Evolutionary conservation across 441 rosid genomes (phyloP).

Genomic region (Brassica hybrid): DNA sequence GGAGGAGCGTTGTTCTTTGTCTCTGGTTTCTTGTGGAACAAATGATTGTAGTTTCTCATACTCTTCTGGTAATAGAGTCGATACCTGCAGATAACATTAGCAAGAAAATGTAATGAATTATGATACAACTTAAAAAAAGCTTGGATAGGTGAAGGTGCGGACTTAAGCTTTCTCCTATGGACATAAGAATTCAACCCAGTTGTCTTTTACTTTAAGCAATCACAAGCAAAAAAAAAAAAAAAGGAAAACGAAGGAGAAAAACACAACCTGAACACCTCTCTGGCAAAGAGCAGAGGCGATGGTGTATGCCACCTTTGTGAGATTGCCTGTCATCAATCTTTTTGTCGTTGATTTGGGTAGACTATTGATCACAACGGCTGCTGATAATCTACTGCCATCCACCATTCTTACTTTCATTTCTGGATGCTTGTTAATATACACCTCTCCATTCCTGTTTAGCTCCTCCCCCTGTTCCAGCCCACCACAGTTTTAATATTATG

Average conservation of each 20-base stretch:
- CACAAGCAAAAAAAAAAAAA: not conserved
- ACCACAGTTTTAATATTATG: conserved; percentile 6
- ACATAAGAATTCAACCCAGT: not conserved
- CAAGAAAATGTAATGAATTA: not conserved
- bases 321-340: conserved; percentile 47
- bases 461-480: conserved; percentile 46
- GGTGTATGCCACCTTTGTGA: conserved; percentile 49
- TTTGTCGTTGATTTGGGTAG: conserved; percentile 42
- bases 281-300: conserved; percentile 45
- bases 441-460: conserved; percentile 46
- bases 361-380: conserved; percentile 47
- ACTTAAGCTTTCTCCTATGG: too few relatives aligned
- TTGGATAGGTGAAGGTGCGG: not conserved
- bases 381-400: conserved; percentile 55
- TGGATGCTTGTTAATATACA: conserved; percentile 45
- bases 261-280: conserved; percentile 33
- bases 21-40: conserved; percentile 2
- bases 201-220: not conserved
- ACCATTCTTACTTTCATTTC: conserved; percentile 49
- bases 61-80: not conserved
- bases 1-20: not conserved
- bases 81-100: not conserved
- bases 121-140: not conserved
- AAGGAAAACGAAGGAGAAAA: not conserved
- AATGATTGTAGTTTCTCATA: not conserved